These are phyloP conservation scores for Cornus controversa DNA, from an alignment of 148 eudicot species.

Conservation along the genomic window DNA sequence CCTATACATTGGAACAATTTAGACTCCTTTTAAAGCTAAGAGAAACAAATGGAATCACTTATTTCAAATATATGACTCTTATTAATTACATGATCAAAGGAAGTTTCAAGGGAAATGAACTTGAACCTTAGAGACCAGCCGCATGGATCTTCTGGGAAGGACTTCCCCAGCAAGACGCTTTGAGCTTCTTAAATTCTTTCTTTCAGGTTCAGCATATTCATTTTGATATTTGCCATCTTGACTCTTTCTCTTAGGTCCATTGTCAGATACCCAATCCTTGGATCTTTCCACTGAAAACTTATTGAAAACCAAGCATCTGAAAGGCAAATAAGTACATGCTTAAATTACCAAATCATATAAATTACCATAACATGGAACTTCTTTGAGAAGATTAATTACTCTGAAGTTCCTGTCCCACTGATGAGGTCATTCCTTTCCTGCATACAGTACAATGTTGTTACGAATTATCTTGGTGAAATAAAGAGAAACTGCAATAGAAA, in stretches of 20 bases:
- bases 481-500: background rate
- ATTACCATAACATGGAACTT: background rate
- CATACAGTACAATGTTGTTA: slow-evolving; percentile 12
- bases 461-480: background rate
- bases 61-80: background rate
- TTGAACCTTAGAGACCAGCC: slow-evolving; percentile 37
- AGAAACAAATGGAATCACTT: background rate
- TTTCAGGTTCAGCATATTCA: slow-evolving; percentile 18
- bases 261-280: slow-evolving; percentile 17
- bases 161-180: slow-evolving; percentile 26
- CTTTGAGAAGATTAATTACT: slow-evolving; percentile 20
- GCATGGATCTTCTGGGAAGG: slow-evolving; percentile 37
- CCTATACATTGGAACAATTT: background rate
- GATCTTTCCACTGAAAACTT: slow-evolving; percentile 13
- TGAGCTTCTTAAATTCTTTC: slow-evolving; percentile 30
- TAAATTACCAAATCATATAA: background rate
- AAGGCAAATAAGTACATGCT: slow-evolving; percentile 1
- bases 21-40: background rate
- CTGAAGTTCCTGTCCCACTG: slow-evolving; percentile 20
- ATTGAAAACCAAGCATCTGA: slow-evolving; percentile 17
- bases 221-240: slow-evolving; percentile 16
- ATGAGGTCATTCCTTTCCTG: slow-evolving; percentile 29
- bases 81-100: background rate
- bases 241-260: slow-evolving; percentile 20
- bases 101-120: slow-evolving; percentile 10